Conservation (phyloP, 805 yeast species). For the Lipomyces lipofer region DNA sequence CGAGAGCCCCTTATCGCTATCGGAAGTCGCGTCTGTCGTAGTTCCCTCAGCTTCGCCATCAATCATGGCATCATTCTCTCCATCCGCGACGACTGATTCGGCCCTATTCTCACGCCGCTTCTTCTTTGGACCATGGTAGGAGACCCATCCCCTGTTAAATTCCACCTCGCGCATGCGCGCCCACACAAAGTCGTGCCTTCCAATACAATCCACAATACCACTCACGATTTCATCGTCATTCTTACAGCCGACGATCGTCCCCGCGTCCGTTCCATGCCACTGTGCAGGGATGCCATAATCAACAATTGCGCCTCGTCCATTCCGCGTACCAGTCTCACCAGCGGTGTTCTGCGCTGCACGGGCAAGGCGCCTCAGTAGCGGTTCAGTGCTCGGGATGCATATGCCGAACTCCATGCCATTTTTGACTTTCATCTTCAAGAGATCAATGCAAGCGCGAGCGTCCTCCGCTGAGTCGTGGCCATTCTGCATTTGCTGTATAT, state of each 20-base stretch:
- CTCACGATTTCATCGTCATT: slow-evolving; percentile 63
- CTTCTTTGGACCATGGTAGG: slow-evolving; percentile 4
- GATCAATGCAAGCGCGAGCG: slow-evolving; percentile 73
- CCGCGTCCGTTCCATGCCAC: slow-evolving; percentile 40
- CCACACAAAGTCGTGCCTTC: slow-evolving; percentile 52
- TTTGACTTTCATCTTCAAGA: slow-evolving; percentile 65
- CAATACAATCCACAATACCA: slow-evolving; percentile 41
- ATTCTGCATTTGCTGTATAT: slow-evolving; percentile 56
- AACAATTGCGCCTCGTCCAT: slow-evolving; percentile 38
- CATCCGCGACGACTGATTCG: not conserved
- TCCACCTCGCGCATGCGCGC: slow-evolving; percentile 63
- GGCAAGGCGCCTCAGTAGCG: slow-evolving; percentile 26
- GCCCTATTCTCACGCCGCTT: slow-evolving; percentile 30
- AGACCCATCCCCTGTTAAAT: slow-evolving; percentile 42
- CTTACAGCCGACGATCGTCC: slow-evolving; percentile 47
- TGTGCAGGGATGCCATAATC: slow-evolving; percentile 40
- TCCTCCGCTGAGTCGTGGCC: slow-evolving; percentile 92
- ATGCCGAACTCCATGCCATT: slow-evolving; percentile 70
- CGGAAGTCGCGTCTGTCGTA: not conserved
- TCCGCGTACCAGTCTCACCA: slow-evolving; percentile 12
- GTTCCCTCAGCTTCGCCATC: not conserved
- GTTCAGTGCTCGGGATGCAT: slow-evolving; percentile 34
- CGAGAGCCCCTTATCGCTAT: slow-evolving; percentile 1
- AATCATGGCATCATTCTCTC: too few species aligned
- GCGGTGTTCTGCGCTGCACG: slow-evolving; percentile 8